These are phyloP conservation scores for Xerocomus brunneocitrinus DNA, from an alignment of 768 basidiomycete species.

Conservation along the genomic window DNA sequence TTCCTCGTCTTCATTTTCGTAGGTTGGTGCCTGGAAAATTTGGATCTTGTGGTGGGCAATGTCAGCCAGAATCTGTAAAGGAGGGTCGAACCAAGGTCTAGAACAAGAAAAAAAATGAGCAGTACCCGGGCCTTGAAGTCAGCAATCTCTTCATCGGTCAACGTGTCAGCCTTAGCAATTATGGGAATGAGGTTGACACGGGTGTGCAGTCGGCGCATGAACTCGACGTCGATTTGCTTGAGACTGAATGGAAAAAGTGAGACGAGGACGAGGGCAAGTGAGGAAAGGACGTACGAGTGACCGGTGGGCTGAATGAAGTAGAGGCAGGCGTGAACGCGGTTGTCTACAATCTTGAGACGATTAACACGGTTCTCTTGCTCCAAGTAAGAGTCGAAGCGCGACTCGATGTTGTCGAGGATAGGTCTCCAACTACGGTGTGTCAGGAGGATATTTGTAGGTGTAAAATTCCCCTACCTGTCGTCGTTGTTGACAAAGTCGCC, in stretches of 20 bases:
- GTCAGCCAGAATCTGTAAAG: slow-evolving; percentile 76
- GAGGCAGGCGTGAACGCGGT: slow-evolving; percentile 96
- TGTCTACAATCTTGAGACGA: slow-evolving; percentile 88
- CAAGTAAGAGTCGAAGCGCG: slow-evolving; percentile 94
- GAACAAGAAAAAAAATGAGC: slow-evolving; percentile 14
- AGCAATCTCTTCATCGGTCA: slow-evolving; percentile 93
- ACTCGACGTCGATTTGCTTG: slow-evolving; percentile 98
- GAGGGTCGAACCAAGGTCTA: neutral
- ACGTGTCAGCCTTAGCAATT: slow-evolving; percentile 96
- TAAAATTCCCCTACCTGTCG: slow-evolving; percentile 62
- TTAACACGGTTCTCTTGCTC: slow-evolving; percentile 99
- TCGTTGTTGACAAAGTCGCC: slow-evolving; percentile 99
- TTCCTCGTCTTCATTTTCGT: slow-evolving; percentile 98
- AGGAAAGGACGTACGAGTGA: slow-evolving; percentile 72
- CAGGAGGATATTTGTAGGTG: slow-evolving; percentile 8
- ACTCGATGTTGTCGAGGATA: slow-evolving; percentile 96
- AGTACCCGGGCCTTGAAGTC: slow-evolving; percentile 88
- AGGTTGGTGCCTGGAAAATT: slow-evolving; percentile 96
- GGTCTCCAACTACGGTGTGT: slow-evolving; percentile 82
- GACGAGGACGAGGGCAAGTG: too few relatives aligned
- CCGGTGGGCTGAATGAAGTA: slow-evolving; percentile 99
- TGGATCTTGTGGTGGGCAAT: slow-evolving; percentile 94
- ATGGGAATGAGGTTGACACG: slow-evolving; percentile 98
- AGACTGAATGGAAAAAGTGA: slow-evolving; percentile 47
- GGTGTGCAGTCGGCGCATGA: slow-evolving; percentile 95